phyloP scores from a whole-genome alignment of 768 basidiomycete genomes.

The Saitozyma podzolica region DNA sequence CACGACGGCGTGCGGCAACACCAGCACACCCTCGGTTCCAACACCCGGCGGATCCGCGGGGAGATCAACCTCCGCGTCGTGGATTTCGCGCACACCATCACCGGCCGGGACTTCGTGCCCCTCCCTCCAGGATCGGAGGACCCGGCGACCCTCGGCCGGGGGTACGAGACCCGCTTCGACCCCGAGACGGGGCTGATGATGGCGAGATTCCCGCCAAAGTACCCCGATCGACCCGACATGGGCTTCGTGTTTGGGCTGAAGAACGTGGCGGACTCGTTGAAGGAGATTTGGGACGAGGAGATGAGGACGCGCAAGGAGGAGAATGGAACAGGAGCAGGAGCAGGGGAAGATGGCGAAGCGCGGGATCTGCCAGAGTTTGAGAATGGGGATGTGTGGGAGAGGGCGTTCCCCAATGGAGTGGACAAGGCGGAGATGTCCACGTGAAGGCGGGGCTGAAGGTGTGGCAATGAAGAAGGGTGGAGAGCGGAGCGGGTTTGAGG shows the following conservation, averaged over 20 bases:
- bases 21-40: not conserved
- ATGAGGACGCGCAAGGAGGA: conserved; percentile 66
- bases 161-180: conserved; percentile 80
- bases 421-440: conserved; percentile 25
- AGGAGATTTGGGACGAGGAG: conserved; percentile 85
- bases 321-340: conserved; percentile 15
- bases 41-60: conserved; percentile 66
- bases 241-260: conserved; percentile 91
- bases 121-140: conserved; percentile 58
- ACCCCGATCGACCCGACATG: conserved; percentile 82
- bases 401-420: conserved; percentile 11
- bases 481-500: too few species aligned
- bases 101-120: conserved; percentile 83
- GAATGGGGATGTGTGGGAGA: conserved; percentile 35
- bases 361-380: conserved; percentile 15
- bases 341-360: conserved; percentile 7
- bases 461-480: not conserved
- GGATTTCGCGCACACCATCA: conserved; percentile 98
- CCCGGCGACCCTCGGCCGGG: conserved; percentile 61
- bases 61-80: conserved; percentile 95
- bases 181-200: conserved; percentile 77
- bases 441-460: not conserved
- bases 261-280: conserved; percentile 72
- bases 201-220: conserved; percentile 92
- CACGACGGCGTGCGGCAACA: not conserved